Conservation (phyloP, 495 filamentous ascomycete species). For the Lasiosphaeriaceae sp. region DNA sequence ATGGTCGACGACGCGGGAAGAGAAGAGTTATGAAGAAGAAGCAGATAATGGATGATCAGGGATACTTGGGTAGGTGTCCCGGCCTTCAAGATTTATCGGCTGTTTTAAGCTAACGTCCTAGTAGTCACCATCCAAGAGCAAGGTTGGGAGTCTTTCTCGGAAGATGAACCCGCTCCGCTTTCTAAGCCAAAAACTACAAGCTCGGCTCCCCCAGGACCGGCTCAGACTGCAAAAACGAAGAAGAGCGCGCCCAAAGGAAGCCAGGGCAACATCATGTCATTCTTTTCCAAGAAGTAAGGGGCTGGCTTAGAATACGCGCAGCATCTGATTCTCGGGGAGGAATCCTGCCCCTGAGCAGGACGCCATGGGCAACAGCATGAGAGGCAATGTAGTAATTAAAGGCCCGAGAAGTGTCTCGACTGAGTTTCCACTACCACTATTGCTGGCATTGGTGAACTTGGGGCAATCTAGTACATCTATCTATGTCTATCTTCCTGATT, state of each 20-base stretch:
- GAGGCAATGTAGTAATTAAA: too few species aligned
- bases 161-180: conserved; percentile 65
- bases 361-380: too few species aligned
- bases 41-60: conserved; percentile 86
- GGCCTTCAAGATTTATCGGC: neutral
- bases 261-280: conserved; percentile 90
- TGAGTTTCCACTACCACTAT: too few species aligned
- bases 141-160: conserved; percentile 93
- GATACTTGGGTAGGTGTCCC: conserved; percentile 72
- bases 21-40: conserved; percentile 86
- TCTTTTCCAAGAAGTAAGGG: conserved; percentile 76
- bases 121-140: conserved; percentile 87
- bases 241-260: conserved; percentile 59
- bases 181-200: conserved; percentile 42
- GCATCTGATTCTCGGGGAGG: too few species aligned
- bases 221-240: conserved; percentile 44
- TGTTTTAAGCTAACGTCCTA: conserved; percentile 11
- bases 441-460: too few species aligned
- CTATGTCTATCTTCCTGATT: too few species aligned
- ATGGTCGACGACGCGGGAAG: conserved; percentile 72
- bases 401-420: too few species aligned
- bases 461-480: too few species aligned
- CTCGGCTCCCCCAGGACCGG: conserved; percentile 21
- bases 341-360: too few species aligned
- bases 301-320: too few species aligned